These are phyloP conservation scores for Fusarium cyanostomum DNA, from an alignment of 2,329 filamentous ascomycete species.

Conservation along the genomic window DNA sequence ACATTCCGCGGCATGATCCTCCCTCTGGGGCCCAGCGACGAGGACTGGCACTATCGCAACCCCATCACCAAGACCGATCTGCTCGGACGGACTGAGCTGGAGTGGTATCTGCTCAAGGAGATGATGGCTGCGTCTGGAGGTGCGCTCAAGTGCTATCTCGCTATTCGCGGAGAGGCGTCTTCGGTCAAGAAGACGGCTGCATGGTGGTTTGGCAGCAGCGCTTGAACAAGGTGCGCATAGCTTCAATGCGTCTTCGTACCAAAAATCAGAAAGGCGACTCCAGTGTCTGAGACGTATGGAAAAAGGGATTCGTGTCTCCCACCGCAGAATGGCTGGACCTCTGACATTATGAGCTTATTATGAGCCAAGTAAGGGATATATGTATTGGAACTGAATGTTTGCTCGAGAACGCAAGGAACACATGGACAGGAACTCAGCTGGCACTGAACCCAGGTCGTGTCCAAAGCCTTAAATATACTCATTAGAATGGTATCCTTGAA, in stretches of 20 bases:
- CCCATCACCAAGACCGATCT: constrained; percentile 42
- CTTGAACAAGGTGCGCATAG: background rate
- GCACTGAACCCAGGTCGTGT: background rate
- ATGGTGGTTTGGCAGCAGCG: constrained; percentile 33
- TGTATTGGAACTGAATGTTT: constrained; percentile 3
- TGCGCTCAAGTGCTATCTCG: constrained; percentile 40
- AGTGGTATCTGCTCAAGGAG: constrained; percentile 43
- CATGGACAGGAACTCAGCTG: background rate
- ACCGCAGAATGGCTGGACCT: background rate
- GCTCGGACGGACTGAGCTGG: constrained; percentile 36
- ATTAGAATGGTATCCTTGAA: background rate
- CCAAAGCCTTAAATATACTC: background rate
- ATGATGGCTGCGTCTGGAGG: constrained; percentile 40
- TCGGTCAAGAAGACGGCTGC: constrained; percentile 16
- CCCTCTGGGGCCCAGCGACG: constrained; percentile 33
- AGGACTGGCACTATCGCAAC: constrained; percentile 41
- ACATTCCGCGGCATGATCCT: constrained; percentile 39
- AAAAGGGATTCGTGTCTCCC: background rate
- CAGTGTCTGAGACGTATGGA: background rate
- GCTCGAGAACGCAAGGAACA: background rate
- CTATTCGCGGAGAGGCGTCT: constrained; percentile 33
- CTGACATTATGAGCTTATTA: background rate
- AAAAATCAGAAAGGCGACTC: background rate
- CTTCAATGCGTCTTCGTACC: background rate
- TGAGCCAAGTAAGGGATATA: background rate